Evolutionary conservation across 108 stramenopile species (phyloP).

Genomic region (Nitzschia sp.): DNA sequence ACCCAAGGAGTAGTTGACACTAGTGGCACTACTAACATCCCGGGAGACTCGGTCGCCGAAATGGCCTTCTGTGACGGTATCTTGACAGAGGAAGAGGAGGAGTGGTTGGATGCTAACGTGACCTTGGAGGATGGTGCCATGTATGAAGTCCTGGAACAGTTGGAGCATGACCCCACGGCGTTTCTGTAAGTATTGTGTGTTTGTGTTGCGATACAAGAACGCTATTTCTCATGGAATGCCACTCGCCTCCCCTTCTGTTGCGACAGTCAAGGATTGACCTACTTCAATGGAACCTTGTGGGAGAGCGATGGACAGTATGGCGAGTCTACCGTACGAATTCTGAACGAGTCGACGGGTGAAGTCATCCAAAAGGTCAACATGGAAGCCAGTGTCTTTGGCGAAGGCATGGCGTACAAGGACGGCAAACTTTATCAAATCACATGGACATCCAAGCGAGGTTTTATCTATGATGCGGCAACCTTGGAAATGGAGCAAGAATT

Average conservation of each 20-base stretch:
- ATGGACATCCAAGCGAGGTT: constrained; percentile 67
- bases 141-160: constrained; percentile 58
- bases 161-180: constrained; percentile 54
- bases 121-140: constrained; percentile 38
- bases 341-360: constrained; percentile 64
- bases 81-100: not conserved
- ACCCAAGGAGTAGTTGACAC: no score
- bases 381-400: constrained; percentile 60
- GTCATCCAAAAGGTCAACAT: constrained; percentile 50
- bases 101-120: constrained; percentile 17
- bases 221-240: not conserved
- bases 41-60: no score
- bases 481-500: constrained; percentile 50
- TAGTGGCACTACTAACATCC: no score
- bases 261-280: constrained; percentile 77
- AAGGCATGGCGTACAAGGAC: constrained; percentile 64
- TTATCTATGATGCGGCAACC: constrained; percentile 68
- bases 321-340: constrained; percentile 56
- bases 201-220: not conserved
- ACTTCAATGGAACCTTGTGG: constrained; percentile 58
- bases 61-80: not conserved
- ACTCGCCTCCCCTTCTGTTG: not conserved
- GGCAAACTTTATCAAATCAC: constrained; percentile 70
- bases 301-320: constrained; percentile 75
- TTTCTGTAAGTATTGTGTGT: constrained; percentile 59